These are phyloP conservation scores for Nicotiana noctiflora DNA, from an alignment of 257 asterid genomes.

Conservation along the genomic window DNA sequence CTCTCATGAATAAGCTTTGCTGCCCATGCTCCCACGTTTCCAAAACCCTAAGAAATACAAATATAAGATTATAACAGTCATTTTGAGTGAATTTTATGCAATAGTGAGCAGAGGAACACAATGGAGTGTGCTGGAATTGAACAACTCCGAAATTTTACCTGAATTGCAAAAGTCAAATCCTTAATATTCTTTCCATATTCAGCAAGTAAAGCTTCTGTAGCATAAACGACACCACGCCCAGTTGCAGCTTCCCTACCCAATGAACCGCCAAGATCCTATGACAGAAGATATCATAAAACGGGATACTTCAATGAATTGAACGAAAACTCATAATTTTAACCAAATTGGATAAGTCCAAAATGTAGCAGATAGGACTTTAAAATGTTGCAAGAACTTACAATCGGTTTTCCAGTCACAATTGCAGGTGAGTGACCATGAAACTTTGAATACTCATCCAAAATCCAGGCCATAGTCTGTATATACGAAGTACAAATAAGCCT, in stretches of 20 bases:
- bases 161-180: constrained; percentile 68
- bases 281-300: neutral
- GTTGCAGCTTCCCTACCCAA: constrained; percentile 95
- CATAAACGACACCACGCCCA: constrained; percentile 87
- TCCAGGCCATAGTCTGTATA: constrained; percentile 99
- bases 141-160: constrained; percentile 33
- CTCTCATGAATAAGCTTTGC: constrained; percentile 71
- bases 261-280: constrained; percentile 89
- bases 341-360: neutral
- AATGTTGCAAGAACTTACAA: constrained; percentile 42
- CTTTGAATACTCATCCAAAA: constrained; percentile 95
- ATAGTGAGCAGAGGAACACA: neutral
- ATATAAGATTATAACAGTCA: neutral
- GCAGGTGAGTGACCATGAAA: constrained; percentile 98
- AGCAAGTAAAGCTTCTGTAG: constrained; percentile 75
- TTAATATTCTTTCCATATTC: constrained; percentile 76
- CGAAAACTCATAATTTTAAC: neutral
- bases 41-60: constrained; percentile 55
- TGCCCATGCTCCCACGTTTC: constrained; percentile 93
- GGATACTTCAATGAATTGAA: neutral
- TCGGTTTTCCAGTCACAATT: constrained; percentile 90
- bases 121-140: neutral
- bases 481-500: neutral
- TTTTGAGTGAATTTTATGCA: neutral
- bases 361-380: neutral